Conservation (phyloP, 176 grass and related monocot genomes). For the Sorghum bicolor region Sorghum_bicolor_NCBIv3 NC_012873.2:57308001-57308500, state of each 20-base stretch:
- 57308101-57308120: not conserved
- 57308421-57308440: not conserved
- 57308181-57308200: not conserved
- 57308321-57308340: too few species aligned
- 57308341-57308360: not conserved
- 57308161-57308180: not conserved
- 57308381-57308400: not conserved
- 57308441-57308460: not conserved
- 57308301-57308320: not conserved
- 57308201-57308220: not conserved
- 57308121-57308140: not conserved
- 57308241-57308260: not conserved
- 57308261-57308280: not conserved
- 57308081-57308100: slow-evolving; percentile 10
- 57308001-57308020: slow-evolving; percentile 19
- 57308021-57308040: slow-evolving; percentile 59
- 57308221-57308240: not conserved
- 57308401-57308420: not conserved
- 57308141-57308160: not conserved
- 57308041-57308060: slow-evolving; percentile 40
- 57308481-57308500: slow-evolving; percentile 56
- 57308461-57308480: not conserved
- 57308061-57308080: slow-evolving; percentile 44
- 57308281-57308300: not conserved
- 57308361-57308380: not conserved